phyloP scores from a whole-genome alignment of 371 early-diverging fungal genomes.

The Mortierella sp. region DNA sequence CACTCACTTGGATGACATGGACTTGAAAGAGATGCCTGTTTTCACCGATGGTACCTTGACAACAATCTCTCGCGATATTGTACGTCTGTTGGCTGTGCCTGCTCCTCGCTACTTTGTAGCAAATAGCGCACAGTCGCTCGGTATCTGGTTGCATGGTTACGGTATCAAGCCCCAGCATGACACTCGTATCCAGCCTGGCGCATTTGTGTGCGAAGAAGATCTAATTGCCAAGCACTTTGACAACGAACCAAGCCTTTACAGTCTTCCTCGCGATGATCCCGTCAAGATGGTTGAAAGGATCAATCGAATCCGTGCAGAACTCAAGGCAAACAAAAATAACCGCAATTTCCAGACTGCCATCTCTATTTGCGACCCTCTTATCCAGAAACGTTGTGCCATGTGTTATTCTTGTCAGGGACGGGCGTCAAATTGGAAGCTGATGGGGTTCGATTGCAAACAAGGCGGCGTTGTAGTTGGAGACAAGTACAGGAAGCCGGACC shows the following conservation, averaged over 20 bases:
- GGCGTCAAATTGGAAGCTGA: constrained; percentile 68
- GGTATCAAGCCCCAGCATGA: constrained; percentile 69
- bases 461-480: constrained; percentile 54
- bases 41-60: constrained; percentile 73
- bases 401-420: constrained; percentile 72
- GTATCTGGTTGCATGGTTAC: constrained; percentile 72
- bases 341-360: constrained; percentile 62
- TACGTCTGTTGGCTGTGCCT: constrained; percentile 64
- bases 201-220: constrained; percentile 72
- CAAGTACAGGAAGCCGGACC: constrained; percentile 50
- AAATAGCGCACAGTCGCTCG: constrained; percentile 71
- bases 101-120: constrained; percentile 69
- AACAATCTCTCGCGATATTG: constrained; percentile 69
- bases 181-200: constrained; percentile 69
- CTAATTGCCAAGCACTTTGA: constrained; percentile 76
- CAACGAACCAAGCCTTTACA: constrained; percentile 55
- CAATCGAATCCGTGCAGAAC: constrained; percentile 64
- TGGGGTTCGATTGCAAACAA: constrained; percentile 71
- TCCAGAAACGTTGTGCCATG: constrained; percentile 62
- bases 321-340: constrained; percentile 60
- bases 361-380: constrained; percentile 44
- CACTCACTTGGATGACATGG: constrained; percentile 56
- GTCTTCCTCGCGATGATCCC: constrained; percentile 45
- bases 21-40: constrained; percentile 50
- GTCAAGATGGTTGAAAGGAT: constrained; percentile 70